phyloP scores from a whole-genome alignment of 148 eudicot species.

The Polygonum maritimum region DNA sequence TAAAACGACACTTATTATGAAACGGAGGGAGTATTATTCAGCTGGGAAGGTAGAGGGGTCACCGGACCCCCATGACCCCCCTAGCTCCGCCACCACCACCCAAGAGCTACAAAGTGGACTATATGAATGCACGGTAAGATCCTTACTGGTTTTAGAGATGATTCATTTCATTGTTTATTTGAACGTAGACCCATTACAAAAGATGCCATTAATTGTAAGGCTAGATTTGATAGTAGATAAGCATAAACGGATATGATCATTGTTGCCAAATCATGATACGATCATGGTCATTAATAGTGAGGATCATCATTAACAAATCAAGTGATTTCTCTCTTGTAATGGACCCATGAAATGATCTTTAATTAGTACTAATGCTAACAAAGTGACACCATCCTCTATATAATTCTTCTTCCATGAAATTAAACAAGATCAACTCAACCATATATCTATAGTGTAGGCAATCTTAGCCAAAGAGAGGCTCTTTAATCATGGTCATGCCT shows the following conservation, averaged over 20 bases:
- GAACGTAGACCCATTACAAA: not conserved
- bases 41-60: no score
- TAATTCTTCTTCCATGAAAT: not conserved
- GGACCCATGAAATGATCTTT: not conserved
- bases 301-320: not conserved
- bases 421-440: not conserved
- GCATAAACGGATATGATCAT: not conserved
- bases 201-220: not conserved
- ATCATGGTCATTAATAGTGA: not conserved
- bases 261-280: not conserved
- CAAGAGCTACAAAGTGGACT: not conserved
- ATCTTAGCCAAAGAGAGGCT: no score
- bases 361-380: not conserved
- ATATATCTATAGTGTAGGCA: no score
- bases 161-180: not conserved
- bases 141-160: no score
- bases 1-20: no score
- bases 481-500: not conserved
- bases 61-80: no score
- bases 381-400: not conserved
- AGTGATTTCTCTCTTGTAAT: not conserved
- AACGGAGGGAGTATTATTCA: no score
- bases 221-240: not conserved
- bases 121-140: no score
- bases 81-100: not conserved